phyloP scores from a whole-genome alignment of 345 rosid species.

The Rhizophora mangle region DNA sequence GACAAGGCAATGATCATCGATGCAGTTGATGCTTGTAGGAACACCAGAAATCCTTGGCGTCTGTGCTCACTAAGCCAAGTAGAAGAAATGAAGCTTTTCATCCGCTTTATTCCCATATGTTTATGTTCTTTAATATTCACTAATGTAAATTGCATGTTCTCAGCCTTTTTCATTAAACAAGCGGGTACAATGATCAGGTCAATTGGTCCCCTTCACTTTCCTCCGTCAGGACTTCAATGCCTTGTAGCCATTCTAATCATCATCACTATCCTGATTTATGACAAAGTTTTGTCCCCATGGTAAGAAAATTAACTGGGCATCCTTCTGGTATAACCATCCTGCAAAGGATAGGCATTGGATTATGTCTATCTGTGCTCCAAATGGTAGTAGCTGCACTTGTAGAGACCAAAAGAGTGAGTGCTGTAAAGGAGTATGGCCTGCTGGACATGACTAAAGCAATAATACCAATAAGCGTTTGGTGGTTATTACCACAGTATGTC shows the following conservation, averaged over 20 bases:
- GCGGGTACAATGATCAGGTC: slow-evolving; percentile 61
- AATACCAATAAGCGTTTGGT: slow-evolving; percentile 72
- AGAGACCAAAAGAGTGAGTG: slow-evolving; percentile 55
- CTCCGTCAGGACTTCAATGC: slow-evolving; percentile 12
- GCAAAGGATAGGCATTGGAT: slow-evolving; percentile 52
- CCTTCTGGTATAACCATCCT: slow-evolving; percentile 44
- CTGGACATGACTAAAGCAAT: slow-evolving; percentile 43
- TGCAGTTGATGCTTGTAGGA: too few species aligned
- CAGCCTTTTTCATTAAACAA: slow-evolving; percentile 40
- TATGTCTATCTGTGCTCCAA: slow-evolving; percentile 52
- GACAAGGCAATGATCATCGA: too few species aligned
- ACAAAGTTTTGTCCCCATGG: slow-evolving; percentile 54
- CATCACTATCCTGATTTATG: slow-evolving; percentile 55
- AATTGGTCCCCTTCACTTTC: slow-evolving; percentile 55
- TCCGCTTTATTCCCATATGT: slow-evolving; percentile 35
- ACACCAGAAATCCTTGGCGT: too few species aligned
- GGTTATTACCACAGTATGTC: slow-evolving; percentile 77
- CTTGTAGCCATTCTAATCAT: slow-evolving; percentile 60
- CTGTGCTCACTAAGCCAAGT: too few species aligned
- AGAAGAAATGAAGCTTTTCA: too few species aligned
- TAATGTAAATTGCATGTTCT: too few species aligned
- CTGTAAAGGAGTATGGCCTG: slow-evolving; percentile 48
- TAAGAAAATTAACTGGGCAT: slow-evolving; percentile 54
- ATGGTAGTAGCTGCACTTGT: slow-evolving; percentile 58
- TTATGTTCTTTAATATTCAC: slow-evolving; percentile 40